A percentile compares a stretch with the other conserved stretches of the same genome.
Conservation (phyloP, 2,329 filamentous ascomycete genomes). For the Sarocladium oryzae region DNA sequence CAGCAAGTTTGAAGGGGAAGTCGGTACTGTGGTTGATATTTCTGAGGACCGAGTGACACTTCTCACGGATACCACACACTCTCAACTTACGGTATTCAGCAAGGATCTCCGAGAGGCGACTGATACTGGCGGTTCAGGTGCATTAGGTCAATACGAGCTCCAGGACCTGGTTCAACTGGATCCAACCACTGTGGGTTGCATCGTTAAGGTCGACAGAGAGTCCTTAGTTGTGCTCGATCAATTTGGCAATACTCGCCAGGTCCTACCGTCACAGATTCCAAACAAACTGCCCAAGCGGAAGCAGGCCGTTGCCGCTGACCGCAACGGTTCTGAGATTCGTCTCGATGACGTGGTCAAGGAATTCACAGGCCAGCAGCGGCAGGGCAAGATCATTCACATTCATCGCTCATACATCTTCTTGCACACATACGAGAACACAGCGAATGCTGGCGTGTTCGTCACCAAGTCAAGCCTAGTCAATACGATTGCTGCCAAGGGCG, state of each 20-base stretch:
- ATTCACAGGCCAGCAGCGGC: constrained; percentile 73
- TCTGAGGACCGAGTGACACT: constrained; percentile 88
- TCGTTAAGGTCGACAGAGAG: constrained; percentile 93
- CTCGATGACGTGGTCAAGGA: constrained; percentile 91
- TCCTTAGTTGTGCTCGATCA: constrained; percentile 87
- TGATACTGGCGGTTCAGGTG: constrained; percentile 80
- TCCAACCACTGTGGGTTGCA: constrained; percentile 82
- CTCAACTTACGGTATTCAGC: constrained; percentile 95
- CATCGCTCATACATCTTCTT: constrained; percentile 89
- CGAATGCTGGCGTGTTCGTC: constrained; percentile 88
- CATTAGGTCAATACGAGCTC: constrained; percentile 81
- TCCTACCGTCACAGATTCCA: constrained; percentile 86
- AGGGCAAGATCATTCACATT: constrained; percentile 88
- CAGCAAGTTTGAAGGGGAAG: constrained; percentile 88
- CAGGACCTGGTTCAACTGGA: constrained; percentile 94
- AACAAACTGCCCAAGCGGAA: constrained; percentile 80
- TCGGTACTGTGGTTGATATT: constrained; percentile 94
- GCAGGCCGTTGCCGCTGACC: constrained; percentile 83
- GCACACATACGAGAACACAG: constrained; percentile 73
- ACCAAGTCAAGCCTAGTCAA: constrained; percentile 78
- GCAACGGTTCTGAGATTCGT: constrained; percentile 87
- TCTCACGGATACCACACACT: constrained; percentile 85
- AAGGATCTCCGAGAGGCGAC: constrained; percentile 92
- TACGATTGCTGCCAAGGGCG: constrained; percentile 91
- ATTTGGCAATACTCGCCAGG: constrained; percentile 71